Evolutionary conservation across 2,329 filamentous ascomycete genomes (phyloP).

Genomic region (Colletotrichum costaricense): DNA sequence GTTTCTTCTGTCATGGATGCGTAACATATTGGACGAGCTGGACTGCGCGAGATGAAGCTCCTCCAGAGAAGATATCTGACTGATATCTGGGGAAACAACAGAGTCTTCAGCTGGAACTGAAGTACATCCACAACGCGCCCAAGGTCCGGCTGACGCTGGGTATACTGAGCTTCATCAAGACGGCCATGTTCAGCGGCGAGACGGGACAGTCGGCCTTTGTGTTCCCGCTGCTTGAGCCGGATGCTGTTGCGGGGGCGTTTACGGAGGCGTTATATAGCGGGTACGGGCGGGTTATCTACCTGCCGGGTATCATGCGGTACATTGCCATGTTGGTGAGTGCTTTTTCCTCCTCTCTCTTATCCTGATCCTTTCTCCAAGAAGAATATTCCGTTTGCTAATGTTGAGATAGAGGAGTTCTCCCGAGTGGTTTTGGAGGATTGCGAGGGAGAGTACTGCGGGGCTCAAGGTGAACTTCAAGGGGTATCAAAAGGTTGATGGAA

Average conservation of each 20-base stretch:
- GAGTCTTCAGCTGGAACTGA: conserved; percentile 45
- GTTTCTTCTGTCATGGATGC: not conserved
- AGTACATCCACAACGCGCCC: conserved; percentile 40
- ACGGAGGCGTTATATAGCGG: conserved; percentile 43
- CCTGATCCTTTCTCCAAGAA: not conserved
- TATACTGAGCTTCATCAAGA: conserved; percentile 45
- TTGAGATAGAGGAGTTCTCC: not conserved
- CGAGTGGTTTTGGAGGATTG: not conserved
- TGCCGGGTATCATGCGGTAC: conserved; percentile 43
- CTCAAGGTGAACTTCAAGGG: not conserved
- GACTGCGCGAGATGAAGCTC: no score
- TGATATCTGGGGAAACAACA: conserved; percentile 4
- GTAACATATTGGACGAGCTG: no score
- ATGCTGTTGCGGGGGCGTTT: conserved; percentile 43
- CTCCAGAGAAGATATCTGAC: no score
- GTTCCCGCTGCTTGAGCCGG: conserved; percentile 44
- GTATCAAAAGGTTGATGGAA: not conserved
- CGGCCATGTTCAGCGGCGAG: conserved; percentile 42
- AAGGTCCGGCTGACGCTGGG: conserved; percentile 42
- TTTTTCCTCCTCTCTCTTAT: not conserved
- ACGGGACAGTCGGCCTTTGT: conserved; percentile 41
- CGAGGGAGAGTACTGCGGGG: not conserved
- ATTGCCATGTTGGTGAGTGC: conserved; percentile 20
- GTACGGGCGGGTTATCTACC: conserved; percentile 42
- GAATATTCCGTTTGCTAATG: not conserved